Conservation (phyloP, 208 protist genomes). For the Blastocrithidia nonstop region DNA sequence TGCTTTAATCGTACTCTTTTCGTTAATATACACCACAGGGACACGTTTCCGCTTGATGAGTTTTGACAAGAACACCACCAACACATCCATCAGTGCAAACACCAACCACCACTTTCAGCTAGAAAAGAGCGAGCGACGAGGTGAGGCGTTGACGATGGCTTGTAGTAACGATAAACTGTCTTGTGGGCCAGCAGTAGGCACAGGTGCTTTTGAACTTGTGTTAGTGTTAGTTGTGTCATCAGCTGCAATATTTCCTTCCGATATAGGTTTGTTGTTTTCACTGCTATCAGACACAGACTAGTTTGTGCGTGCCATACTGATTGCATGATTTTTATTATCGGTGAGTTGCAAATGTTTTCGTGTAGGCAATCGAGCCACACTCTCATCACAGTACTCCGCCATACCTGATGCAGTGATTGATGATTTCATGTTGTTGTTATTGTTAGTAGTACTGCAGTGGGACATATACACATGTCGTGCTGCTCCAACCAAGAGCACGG, state of each 20-base stretch:
- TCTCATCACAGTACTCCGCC: too few relatives aligned
- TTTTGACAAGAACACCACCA: constrained; percentile 26
- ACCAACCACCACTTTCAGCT: constrained; percentile 37
- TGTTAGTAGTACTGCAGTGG: neutral
- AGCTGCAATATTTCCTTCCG: too few relatives aligned
- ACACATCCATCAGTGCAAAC: constrained; percentile 32
- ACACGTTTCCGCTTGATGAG: constrained; percentile 42
- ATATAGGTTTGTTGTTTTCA: too few relatives aligned
- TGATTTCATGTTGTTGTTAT: neutral
- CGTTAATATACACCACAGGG: constrained; percentile 52
- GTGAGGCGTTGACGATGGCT: constrained; percentile 13
- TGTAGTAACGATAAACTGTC: constrained; percentile 8
- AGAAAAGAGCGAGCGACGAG: constrained; percentile 18
- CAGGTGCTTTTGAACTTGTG: too few relatives aligned
- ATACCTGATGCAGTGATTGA: neutral
- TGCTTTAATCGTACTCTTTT: too few relatives aligned
- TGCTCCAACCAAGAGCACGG: constrained; percentile 36
- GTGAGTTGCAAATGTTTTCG: too few relatives aligned
- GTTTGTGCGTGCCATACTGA: too few relatives aligned
- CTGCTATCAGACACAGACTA: too few relatives aligned
- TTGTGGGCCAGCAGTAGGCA: too few relatives aligned
- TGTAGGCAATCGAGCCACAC: too few relatives aligned
- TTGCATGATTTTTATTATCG: too few relatives aligned
- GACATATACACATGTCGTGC: constrained; percentile 27
- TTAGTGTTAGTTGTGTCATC: too few relatives aligned